Percentiles rank a stretch among this genome's conserved stretches.
phyloP scores from a whole-genome alignment of 441 rosid species.

The Adansonia rubrostipa region DNA sequence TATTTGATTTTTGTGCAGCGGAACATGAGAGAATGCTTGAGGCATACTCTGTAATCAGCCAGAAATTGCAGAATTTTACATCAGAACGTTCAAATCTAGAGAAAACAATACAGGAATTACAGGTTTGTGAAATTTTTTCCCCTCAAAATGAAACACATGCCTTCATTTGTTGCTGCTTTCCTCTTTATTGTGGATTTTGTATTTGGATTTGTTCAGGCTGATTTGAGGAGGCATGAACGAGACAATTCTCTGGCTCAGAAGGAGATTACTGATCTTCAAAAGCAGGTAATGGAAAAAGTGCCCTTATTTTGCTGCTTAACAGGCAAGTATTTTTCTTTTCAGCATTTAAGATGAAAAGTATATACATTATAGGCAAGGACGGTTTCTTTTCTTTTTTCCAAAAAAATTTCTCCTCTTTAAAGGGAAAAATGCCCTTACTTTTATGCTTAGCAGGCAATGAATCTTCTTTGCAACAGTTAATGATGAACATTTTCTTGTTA shows the following conservation, averaged over 20 bases:
- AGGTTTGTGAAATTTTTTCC: constrained; percentile 49
- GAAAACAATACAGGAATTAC: constrained; percentile 70
- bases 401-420: background rate
- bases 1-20: constrained; percentile 53
- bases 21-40: constrained; percentile 91
- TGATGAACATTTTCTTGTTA: background rate
- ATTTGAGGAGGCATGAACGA: constrained; percentile 78
- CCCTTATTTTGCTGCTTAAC: constrained; percentile 2
- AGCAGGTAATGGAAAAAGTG: constrained; percentile 55
- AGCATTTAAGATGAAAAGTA: constrained; percentile 3
- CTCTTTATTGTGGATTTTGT: constrained; percentile 14
- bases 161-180: constrained; percentile 15
- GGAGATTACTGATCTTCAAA: constrained; percentile 82
- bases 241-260: constrained; percentile 65
- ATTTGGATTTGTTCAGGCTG: constrained; percentile 53
- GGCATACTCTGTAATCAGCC: constrained; percentile 76
- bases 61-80: constrained; percentile 72
- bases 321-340: background rate
- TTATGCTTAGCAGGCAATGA: background rate
- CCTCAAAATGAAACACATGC: background rate
- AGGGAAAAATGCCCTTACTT: background rate
- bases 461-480: background rate
- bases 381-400: background rate
- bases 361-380: background rate
- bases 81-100: constrained; percentile 78